Evolutionary conservation across 345 rosid species (phyloP).

Genomic region (Rubroshorea leprosula): DNA sequence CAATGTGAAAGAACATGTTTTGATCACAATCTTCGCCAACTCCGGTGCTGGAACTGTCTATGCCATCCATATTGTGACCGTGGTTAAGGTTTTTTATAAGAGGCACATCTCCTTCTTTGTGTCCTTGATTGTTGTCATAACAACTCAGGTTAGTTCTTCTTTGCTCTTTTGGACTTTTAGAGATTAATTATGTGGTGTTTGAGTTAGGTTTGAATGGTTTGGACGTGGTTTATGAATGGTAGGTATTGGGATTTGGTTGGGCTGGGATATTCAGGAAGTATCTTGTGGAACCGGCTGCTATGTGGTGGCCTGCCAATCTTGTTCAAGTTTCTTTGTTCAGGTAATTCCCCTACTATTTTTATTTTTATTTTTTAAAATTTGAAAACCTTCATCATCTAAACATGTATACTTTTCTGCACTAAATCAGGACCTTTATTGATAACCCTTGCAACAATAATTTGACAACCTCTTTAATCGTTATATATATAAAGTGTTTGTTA

Average conservation of each 20-base stretch:
- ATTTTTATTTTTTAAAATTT: too few species aligned
- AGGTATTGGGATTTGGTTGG: slow-evolving; percentile 99
- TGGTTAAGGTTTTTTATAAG: slow-evolving; percentile 82
- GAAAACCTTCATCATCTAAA: too few species aligned
- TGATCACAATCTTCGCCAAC: slow-evolving; percentile 88
- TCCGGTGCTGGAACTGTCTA: slow-evolving; percentile 95
- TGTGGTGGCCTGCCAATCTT: slow-evolving; percentile 99
- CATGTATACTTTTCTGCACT: too few species aligned
- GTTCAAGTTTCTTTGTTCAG: slow-evolving; percentile 96
- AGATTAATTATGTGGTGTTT: not conserved
- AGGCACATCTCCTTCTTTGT: slow-evolving; percentile 73
- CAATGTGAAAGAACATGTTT: slow-evolving; percentile 93
- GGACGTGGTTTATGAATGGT: slow-evolving; percentile 44
- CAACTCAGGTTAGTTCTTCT: slow-evolving; percentile 64
- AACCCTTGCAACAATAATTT: too few species aligned
- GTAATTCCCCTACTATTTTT: slow-evolving; percentile 24
- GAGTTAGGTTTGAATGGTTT: slow-evolving; percentile 7
- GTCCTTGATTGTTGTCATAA: slow-evolving; percentile 68
- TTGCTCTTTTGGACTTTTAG: too few species aligned
- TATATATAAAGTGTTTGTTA: too few species aligned
- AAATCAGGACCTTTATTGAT: too few species aligned
- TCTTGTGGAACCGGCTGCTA: slow-evolving; percentile 91
- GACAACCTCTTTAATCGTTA: too few species aligned
- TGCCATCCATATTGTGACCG: slow-evolving; percentile 82
- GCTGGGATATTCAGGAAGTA: slow-evolving; percentile 88